A percentile compares a stretch with the other conserved stretches of the same genome.
These are phyloP conservation scores for Insectozyma bohioensis DNA, from an alignment of 1,139 yeast species.

Conservation along the genomic window DNA sequence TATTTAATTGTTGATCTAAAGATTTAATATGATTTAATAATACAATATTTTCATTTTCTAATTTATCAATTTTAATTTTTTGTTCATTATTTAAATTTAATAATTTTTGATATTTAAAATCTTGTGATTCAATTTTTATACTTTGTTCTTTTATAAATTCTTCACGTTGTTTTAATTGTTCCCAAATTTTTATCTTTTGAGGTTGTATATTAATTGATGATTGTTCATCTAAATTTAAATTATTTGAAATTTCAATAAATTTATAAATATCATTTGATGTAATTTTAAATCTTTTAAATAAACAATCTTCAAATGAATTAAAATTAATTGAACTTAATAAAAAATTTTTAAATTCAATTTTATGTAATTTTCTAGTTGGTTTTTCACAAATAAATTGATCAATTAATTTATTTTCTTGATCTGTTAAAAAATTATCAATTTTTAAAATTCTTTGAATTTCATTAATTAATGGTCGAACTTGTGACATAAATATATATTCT, in stretches of 20 bases:
- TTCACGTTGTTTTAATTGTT: slow-evolving; percentile 7
- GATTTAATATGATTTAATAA: slow-evolving; percentile 21
- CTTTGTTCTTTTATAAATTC: slow-evolving; percentile 6
- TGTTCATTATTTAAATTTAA: slow-evolving; percentile 12
- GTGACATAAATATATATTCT: slow-evolving; percentile 28
- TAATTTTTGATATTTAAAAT: slow-evolving; percentile 2
- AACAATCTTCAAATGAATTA: slow-evolving; percentile 22
- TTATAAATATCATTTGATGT: slow-evolving; percentile 15
- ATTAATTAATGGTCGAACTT: slow-evolving; percentile 25
- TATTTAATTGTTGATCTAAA: slow-evolving; percentile 21
- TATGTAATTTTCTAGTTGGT: slow-evolving; percentile 29
- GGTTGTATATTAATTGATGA: neutral
- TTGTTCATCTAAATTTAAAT: neutral
- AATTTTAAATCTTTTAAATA: slow-evolving; percentile 25
- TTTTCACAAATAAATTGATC: slow-evolving; percentile 26
- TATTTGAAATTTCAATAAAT: slow-evolving; percentile 1
- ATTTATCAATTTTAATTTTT: slow-evolving; percentile 14
- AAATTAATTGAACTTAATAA: slow-evolving; percentile 28
- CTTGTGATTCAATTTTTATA: slow-evolving; percentile 3
- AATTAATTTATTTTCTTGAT: slow-evolving; percentile 26
- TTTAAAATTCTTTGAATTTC: slow-evolving; percentile 28
- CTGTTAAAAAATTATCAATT: slow-evolving; percentile 22
- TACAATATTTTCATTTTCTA: slow-evolving; percentile 20
- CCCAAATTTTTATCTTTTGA: slow-evolving; percentile 7
- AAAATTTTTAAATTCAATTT: slow-evolving; percentile 28